These are phyloP conservation scores for Quercus berberidifolia DNA, from an alignment of 306 rosid species.

Conservation along the genomic window DNA sequence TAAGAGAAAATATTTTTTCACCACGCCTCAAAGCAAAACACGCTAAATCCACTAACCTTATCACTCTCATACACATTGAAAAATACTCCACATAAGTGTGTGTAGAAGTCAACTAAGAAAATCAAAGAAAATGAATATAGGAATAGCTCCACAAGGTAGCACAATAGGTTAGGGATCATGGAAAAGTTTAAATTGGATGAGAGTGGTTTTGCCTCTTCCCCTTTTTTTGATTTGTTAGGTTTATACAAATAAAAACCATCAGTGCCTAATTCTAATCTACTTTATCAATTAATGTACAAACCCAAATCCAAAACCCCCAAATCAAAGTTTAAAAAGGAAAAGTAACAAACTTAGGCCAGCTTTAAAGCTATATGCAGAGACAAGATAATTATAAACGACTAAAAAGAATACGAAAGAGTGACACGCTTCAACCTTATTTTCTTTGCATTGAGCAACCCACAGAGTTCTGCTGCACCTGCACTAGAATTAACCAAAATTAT, in stretches of 20 bases:
- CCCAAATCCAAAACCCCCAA: neutral
- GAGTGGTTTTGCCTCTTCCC: too few relatives aligned
- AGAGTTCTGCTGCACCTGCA: constrained; percentile 88
- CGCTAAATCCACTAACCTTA: neutral
- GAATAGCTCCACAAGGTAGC: too few relatives aligned
- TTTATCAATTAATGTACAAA: neutral
- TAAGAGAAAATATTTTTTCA: too few relatives aligned
- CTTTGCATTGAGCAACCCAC: constrained; percentile 71
- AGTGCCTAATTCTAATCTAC: neutral
- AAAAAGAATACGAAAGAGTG: neutral
- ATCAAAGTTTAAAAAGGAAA: neutral
- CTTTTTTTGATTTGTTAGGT: too few relatives aligned
- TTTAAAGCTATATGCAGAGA: neutral
- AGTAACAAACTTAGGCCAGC: neutral
- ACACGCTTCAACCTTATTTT: constrained; percentile 51
- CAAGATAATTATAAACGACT: neutral
- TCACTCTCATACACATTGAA: neutral
- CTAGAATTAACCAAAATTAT: constrained; percentile 6
- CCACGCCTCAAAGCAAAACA: neutral
- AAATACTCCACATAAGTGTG: neutral
- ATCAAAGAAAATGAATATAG: neutral
- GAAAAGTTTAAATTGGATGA: too few relatives aligned
- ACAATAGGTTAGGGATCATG: too few relatives aligned
- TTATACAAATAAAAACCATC: too few relatives aligned
- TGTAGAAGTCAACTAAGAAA: neutral